Evolutionary conservation across 2,329 filamentous ascomycete species (phyloP).

Genomic region (Dothideomycetidae sp.): DNA sequence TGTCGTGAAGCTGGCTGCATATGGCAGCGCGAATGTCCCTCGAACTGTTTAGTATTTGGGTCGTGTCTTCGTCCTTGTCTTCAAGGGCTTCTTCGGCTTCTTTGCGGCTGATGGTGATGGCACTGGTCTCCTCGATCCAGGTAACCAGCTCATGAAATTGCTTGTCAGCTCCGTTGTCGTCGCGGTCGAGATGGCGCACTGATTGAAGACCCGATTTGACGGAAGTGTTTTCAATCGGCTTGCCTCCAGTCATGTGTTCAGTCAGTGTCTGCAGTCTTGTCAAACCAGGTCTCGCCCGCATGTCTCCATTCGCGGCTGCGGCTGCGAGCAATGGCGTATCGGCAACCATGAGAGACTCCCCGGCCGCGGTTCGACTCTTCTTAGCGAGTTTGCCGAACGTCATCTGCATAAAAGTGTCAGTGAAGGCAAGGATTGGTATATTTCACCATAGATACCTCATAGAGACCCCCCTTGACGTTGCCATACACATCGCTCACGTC

Average conservation of each 20-base stretch:
- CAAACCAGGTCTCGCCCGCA: background rate
- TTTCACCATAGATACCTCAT: constrained; percentile 19
- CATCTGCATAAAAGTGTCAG: constrained; percentile 21
- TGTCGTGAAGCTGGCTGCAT: constrained; percentile 33
- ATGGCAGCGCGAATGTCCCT: constrained; percentile 37
- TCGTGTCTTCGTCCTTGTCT: constrained; percentile 19
- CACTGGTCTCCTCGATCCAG: constrained; percentile 27
- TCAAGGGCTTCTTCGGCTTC: constrained; percentile 14
- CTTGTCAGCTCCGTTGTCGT: constrained; percentile 30
- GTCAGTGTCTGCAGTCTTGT: constrained; percentile 9
- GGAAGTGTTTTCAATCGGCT: constrained; percentile 23
- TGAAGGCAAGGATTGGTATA: background rate
- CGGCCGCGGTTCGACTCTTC: constrained; percentile 24
- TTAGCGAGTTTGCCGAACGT: constrained; percentile 30
- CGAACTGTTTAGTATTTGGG: constrained; percentile 26
- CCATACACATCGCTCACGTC: constrained; percentile 39
- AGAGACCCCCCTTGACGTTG: constrained; percentile 40
- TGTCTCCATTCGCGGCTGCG: constrained; percentile 21
- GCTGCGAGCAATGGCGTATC: constrained; percentile 34
- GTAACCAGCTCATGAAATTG: constrained; percentile 30
- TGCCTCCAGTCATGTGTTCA: constrained; percentile 27
- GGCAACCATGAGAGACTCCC: constrained; percentile 28
- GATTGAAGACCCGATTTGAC: constrained; percentile 26
- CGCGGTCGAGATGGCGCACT: constrained; percentile 30
- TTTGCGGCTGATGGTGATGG: constrained; percentile 16